Conservation (phyloP, 306 rosid genomes). For the Glycine latifolia region DNA sequence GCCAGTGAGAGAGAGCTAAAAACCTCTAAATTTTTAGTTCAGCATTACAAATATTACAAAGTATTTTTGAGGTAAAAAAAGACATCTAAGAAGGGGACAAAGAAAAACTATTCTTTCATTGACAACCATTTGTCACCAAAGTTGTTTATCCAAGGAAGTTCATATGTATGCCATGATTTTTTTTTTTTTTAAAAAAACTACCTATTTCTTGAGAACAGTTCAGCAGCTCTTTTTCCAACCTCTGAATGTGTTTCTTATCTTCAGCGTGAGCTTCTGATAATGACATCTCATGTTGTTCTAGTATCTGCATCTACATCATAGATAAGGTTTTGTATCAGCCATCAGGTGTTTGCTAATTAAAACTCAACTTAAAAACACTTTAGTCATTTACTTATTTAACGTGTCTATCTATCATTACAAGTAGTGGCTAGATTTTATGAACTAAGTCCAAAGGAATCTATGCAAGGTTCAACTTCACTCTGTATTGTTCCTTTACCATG, state of each 20-base stretch:
- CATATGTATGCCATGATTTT: neutral
- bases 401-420: slow-evolving; percentile 1
- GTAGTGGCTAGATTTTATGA: slow-evolving; percentile 13
- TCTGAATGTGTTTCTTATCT: slow-evolving; percentile 69
- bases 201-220: slow-evolving; percentile 96
- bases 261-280: slow-evolving; percentile 54
- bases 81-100: neutral
- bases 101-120: neutral
- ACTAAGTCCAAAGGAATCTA: slow-evolving; percentile 10
- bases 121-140: slow-evolving; percentile 9
- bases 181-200: neutral
- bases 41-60: slow-evolving; percentile 25
- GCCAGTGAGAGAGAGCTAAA: slow-evolving; percentile 30
- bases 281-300: slow-evolving; percentile 65
- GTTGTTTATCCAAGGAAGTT: slow-evolving; percentile 39
- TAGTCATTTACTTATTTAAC: slow-evolving; percentile 5
- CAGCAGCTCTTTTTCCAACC: slow-evolving; percentile 73
- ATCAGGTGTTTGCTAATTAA: neutral
- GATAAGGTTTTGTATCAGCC: slow-evolving; percentile 40
- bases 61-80: slow-evolving; percentile 31
- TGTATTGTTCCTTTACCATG: neutral
- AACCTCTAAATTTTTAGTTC: slow-evolving; percentile 1
- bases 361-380: neutral
- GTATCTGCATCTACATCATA: slow-evolving; percentile 58
- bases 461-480: slow-evolving; percentile 36